phyloP scores from a whole-genome alignment of 2,329 filamentous ascomycete genomes.

The Cryphonectria parasitica region DNA sequence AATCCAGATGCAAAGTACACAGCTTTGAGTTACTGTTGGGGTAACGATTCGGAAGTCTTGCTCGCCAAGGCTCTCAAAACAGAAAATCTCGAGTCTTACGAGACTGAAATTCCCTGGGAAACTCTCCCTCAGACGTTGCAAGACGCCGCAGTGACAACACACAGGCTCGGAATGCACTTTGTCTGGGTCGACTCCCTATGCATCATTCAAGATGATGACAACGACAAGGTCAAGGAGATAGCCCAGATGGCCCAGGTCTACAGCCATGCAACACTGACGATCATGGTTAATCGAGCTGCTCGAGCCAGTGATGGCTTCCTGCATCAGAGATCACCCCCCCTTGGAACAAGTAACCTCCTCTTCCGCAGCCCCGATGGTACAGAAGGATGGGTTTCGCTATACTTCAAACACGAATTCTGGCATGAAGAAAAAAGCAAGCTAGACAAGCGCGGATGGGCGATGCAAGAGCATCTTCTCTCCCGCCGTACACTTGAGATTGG shows the following conservation, averaged over 20 bases:
- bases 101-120: background rate
- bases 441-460: background rate
- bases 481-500: background rate
- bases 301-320: background rate
- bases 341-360: background rate
- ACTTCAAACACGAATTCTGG: background rate
- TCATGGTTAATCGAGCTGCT: background rate
- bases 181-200: background rate
- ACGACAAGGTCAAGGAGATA: background rate
- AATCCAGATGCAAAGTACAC: background rate
- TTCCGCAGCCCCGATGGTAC: background rate
- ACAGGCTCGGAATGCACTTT: background rate
- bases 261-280: background rate
- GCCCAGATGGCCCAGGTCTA: background rate
- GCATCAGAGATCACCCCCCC: background rate
- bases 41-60: background rate
- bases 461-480: background rate
- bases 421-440: background rate
- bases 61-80: background rate
- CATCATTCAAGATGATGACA: background rate
- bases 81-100: background rate
- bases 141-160: background rate
- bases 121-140: background rate
- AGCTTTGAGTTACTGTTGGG: constrained; percentile 2
- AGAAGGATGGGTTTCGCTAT: background rate